Evolutionary conservation across 306 rosid species (phyloP).

Genomic region (Castanopsis chinensis): DNA sequence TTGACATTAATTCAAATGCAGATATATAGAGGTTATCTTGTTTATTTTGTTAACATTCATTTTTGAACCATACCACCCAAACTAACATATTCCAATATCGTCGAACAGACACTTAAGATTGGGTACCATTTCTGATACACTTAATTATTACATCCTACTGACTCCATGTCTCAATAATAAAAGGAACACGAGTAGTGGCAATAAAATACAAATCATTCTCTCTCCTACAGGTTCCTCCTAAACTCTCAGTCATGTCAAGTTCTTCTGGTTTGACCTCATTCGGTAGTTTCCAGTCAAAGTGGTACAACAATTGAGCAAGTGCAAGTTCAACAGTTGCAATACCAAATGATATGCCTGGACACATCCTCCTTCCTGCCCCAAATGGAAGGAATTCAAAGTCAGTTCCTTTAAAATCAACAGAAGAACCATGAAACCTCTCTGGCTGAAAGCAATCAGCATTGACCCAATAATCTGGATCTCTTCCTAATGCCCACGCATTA

Average conservation of each 20-base stretch:
- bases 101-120: too few relatives aligned
- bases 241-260: slow-evolving; percentile 27
- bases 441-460: slow-evolving; percentile 30
- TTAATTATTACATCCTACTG: too few relatives aligned
- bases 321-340: slow-evolving; percentile 15
- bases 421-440: slow-evolving; percentile 21
- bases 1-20: too few relatives aligned
- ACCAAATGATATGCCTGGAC: slow-evolving; percentile 31
- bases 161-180: neutral
- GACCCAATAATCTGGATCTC: slow-evolving; percentile 19
- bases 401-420: slow-evolving; percentile 22
- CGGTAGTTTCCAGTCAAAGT: slow-evolving; percentile 32
- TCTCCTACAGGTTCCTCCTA: neutral
- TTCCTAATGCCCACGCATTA: neutral
- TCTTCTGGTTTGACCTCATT: slow-evolving; percentile 23
- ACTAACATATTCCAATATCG: too few relatives aligned
- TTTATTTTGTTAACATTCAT: too few relatives aligned
- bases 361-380: slow-evolving; percentile 33
- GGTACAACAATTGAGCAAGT: slow-evolving; percentile 10
- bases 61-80: too few relatives aligned
- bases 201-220: slow-evolving; percentile 9
- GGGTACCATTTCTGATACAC: too few relatives aligned
- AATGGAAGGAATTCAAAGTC: slow-evolving; percentile 27
- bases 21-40: too few relatives aligned
- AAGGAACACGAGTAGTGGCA: neutral